phyloP scores from a whole-genome alignment of 192 early-diverging fungal species.

The Jimgerdemannia lactiflua region DNA sequence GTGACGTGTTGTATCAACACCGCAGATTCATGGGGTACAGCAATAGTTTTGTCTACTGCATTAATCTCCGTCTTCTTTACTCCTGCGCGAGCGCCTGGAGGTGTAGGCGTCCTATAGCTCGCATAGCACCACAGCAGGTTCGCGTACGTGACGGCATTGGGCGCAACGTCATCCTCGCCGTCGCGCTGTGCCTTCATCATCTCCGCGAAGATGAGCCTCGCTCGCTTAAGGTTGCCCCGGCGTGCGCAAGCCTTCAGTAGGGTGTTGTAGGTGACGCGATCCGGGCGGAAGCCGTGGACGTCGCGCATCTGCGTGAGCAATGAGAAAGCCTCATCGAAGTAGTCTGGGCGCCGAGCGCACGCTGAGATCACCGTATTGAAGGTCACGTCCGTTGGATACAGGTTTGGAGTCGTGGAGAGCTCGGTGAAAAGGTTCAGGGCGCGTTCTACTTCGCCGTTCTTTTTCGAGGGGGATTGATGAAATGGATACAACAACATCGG shows the following conservation, averaged over 20 bases:
- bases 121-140: slow-evolving; percentile 73
- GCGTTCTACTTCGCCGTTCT: slow-evolving; percentile 76
- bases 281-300: slow-evolving; percentile 75
- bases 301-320: slow-evolving; percentile 82
- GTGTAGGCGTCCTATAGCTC: slow-evolving; percentile 31
- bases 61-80: no score
- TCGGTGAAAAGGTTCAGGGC: slow-evolving; percentile 92
- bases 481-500: not conserved
- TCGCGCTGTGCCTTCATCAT: slow-evolving; percentile 46
- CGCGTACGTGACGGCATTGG: slow-evolving; percentile 59
- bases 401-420: slow-evolving; percentile 61
- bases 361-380: slow-evolving; percentile 89
- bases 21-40: not conserved
- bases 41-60: no score
- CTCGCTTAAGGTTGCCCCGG: slow-evolving; percentile 69
- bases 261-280: slow-evolving; percentile 78
- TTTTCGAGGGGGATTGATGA: not conserved
- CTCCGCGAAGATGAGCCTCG: slow-evolving; percentile 58
- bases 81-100: not conserved
- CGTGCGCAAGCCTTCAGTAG: slow-evolving; percentile 72
- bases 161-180: slow-evolving; percentile 38
- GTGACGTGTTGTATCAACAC: not conserved
- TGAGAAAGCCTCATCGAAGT: slow-evolving; percentile 80
- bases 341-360: slow-evolving; percentile 73
- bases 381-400: slow-evolving; percentile 79